Conservation (phyloP, 73 alveolate genomes). For the Tetrahymena elliotti region DNA sequence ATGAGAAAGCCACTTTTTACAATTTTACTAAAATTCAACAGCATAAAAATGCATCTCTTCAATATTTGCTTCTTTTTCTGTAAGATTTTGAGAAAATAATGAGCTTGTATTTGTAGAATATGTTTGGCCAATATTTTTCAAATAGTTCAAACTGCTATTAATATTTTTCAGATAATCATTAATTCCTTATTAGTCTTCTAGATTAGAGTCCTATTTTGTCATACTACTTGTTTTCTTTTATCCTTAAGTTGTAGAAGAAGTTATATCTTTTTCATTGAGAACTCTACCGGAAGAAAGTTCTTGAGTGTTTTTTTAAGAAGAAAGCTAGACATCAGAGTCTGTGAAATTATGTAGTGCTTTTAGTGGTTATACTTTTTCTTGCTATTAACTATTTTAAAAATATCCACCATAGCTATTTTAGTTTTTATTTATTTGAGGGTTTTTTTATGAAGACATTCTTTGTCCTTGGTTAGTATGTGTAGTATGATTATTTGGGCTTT, state of each 20-base stretch:
- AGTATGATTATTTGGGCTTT: neutral
- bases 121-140: neutral
- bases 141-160: neutral
- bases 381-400: neutral
- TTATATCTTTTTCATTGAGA: neutral
- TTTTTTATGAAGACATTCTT: neutral
- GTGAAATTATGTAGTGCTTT: neutral
- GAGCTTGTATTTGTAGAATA: neutral
- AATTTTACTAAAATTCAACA: neutral
- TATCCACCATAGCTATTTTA: neutral
- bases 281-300: neutral
- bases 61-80: neutral
- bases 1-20: neutral
- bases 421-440: neutral
- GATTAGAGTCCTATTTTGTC: neutral
- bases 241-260: neutral
- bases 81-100: neutral
- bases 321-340: neutral
- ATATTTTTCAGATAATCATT: neutral
- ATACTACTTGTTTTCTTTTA: neutral
- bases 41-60: neutral
- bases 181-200: neutral
- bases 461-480: neutral
- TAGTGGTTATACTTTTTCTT: neutral
- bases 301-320: neutral